These are phyloP conservation scores for Plantago lanceolata DNA, from an alignment of 305 asterid species.

Conservation along the genomic window DNA sequence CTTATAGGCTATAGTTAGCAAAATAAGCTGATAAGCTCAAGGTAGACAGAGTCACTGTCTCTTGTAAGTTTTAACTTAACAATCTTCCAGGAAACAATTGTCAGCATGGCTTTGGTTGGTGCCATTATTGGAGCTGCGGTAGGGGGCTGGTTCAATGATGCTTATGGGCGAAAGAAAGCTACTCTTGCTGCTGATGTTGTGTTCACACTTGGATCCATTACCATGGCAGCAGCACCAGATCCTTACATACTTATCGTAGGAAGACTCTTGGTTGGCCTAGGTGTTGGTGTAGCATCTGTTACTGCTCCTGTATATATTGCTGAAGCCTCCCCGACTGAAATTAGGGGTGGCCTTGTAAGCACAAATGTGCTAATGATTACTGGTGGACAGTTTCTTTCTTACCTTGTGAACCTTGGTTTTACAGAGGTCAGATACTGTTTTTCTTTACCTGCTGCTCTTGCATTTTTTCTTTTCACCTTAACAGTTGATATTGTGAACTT, in stretches of 20 bases:
- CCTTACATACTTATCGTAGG: conserved; percentile 83
- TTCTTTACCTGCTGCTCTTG: conserved; percentile 9
- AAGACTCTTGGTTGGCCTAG: conserved; percentile 76
- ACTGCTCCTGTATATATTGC: conserved; percentile 97
- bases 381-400: conserved; percentile 93
- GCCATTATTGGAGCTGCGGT: conserved; percentile 88
- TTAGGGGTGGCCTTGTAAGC: conserved; percentile 92
- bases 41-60: too few species aligned
- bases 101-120: conserved; percentile 96
- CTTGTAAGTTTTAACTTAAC: too few species aligned
- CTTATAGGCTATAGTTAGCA: too few species aligned
- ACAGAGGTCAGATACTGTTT: conserved; percentile 64
- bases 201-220: conserved; percentile 63
- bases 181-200: conserved; percentile 87
- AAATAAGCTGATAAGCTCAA: too few species aligned
- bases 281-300: conserved; percentile 92
- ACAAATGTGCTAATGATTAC: conserved; percentile 97
- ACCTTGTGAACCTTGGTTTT: conserved; percentile 92
- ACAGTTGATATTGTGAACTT: conserved; percentile 5
- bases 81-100: conserved; percentile 70
- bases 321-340: conserved; percentile 87
- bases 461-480: neutral
- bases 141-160: conserved; percentile 90
- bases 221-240: conserved; percentile 80
- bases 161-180: conserved; percentile 85